Evolutionary conservation across 495 filamentous ascomycete species (phyloP), one percentile per base, ranked within the genome.

Genomic region (Trichoderma parareesei): DNA sequence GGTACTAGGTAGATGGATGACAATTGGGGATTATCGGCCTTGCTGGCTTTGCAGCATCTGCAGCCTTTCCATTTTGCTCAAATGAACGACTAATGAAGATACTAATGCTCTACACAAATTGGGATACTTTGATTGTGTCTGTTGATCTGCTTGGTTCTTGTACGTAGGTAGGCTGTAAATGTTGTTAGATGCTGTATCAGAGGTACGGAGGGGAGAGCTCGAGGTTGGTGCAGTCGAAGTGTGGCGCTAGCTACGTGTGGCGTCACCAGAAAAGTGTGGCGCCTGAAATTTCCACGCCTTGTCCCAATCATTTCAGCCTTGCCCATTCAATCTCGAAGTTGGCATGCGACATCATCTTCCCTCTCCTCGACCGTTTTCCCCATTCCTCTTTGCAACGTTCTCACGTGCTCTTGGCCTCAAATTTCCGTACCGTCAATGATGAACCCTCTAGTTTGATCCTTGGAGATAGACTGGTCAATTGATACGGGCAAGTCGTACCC

Each of bases 311-410:
- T 37, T 57, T 57, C 53, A 57, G 53, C 53, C 53, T 57, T 37
- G 53, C 53, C 53, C 14, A 37, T 20, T 6, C n/a, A 46, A 4
- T 18, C 18, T 55, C 4, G 18, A 35, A 38, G 27, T 57, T n/a
- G 53, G 53, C 53, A 57, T 57, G 53, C 53, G 62, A 63, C 62
- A 46, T 14, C 40, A 40, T 7, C 62, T 13, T 20, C 5, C 18
- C 46, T 20, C n/a, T 18, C 9, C 20, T 20, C 2, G 4, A 8
- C 2, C 16, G 18, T 18, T 16, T 6, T 13, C 8, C 46, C 16
- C 46, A 5, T 27, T 18, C 5, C 5, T 16, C 7, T 2, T 46
- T 46, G 13, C 10, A 46, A 14, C 10, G 27, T 27, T 27, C 27
- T 27, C 27, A 27, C 27, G 27, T 27, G 27, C 27, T 27, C 2